Base-by-base conservation (phyloP, 257 asterid genomes). In the Nicotiana noctiflora region DNA sequence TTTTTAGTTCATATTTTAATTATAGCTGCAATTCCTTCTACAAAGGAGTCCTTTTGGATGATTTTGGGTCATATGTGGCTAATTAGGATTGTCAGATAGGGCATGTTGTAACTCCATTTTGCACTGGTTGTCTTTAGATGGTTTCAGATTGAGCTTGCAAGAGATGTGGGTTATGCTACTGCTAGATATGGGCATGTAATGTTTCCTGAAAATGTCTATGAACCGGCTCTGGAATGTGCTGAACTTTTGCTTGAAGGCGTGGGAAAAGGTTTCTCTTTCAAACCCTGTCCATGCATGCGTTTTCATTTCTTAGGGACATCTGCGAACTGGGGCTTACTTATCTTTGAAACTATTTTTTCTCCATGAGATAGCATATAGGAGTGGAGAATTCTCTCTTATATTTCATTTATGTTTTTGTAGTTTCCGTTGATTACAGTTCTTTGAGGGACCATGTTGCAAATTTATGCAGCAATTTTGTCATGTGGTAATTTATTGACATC, bases 181-280 rank as follows among this genome's bases (percentile, higher is more conserved):
- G 98, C 96, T 77, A 93, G 99, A 82, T 96, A 92, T 82, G 99
- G 99, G 44, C 99, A 96, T 87, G 97, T 96, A 59, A 94, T 96
- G 99, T 96, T 96, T 85, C 99, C 99, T 3, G 98, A 96, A 89
- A 96, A 96, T 86, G 99, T 92, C n/a, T 89, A 96, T 51, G 98
- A 96, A 91, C 99, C 99, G 83, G 94, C 92, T 83, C 89, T 96
- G 21, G 89, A 90, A 83, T 90, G 95, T 88, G 93, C 98, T 83
- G 93, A 94, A 81, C 89, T 93, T 84, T 84, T 96, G 87, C 95
- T 96, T 86, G 94, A 89, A 80, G 97, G 99, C 8, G 98, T 96
- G 27, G 99, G 98, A 74, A 96, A 91, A 90, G 99, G 99, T 86
- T 83, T 81, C 88, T 84, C 55, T 52, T 19, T 57, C 17, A 49